These are phyloP conservation scores for Citrullus colocynthis DNA, from an alignment of 306 rosid species.

Conservation along the genomic window DNA sequence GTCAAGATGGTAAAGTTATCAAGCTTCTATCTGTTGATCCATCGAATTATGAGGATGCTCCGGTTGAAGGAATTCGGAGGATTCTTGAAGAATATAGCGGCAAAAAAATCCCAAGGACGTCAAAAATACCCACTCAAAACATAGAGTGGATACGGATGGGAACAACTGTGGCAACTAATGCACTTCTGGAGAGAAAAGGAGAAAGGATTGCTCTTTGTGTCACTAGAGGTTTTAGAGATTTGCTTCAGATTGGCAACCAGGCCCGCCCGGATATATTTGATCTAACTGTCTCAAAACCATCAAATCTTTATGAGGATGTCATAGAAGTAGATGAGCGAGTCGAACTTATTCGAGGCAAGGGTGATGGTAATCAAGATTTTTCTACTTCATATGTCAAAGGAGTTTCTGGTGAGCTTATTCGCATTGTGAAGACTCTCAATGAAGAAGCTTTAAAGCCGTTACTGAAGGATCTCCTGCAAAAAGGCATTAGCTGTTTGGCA, in stretches of 20 bases:
- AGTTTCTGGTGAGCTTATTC: constrained; percentile 75
- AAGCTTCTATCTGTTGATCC: constrained; percentile 90
- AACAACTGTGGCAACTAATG: constrained; percentile 91
- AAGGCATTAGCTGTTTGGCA: constrained; percentile 73
- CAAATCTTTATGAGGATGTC: constrained; percentile 78
- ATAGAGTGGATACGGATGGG: constrained; percentile 99
- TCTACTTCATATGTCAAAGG: constrained; percentile 41
- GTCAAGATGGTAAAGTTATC: constrained; percentile 52
- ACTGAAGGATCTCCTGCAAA: constrained; percentile 40
- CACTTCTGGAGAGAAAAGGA: constrained; percentile 82
- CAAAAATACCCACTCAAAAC: constrained; percentile 65
- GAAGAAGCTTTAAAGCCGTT: constrained; percentile 46
- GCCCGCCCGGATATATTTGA: constrained; percentile 90
- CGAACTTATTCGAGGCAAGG: constrained; percentile 43
- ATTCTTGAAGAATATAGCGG: constrained; percentile 55
- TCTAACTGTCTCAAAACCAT: constrained; percentile 68
- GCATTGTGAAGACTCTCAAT: constrained; percentile 57
- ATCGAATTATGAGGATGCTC: constrained; percentile 84
- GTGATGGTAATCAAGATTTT: constrained; percentile 15
- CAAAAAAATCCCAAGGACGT: constrained; percentile 39
- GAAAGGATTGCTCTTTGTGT: constrained; percentile 89
- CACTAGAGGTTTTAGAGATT: constrained; percentile 71
- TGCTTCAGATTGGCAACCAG: constrained; percentile 90
- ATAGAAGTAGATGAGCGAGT: constrained; percentile 82
- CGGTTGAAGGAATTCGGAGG: constrained; percentile 80